Conservation (phyloP, 352 stramenopile genomes). For the Paralagenidium karlingii region DNA sequence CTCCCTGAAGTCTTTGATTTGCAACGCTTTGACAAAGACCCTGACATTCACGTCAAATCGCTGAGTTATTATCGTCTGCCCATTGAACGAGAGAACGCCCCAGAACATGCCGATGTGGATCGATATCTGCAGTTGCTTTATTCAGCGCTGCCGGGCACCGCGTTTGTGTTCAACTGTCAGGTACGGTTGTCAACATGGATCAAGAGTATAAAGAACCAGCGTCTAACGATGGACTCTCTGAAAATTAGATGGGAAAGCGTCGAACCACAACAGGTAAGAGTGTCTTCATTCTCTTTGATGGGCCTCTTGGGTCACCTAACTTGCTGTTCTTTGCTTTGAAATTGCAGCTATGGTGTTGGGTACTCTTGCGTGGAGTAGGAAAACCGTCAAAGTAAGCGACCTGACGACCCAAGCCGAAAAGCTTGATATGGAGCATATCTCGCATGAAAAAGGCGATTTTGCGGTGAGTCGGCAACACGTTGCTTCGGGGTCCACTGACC, state of each 20-base stretch:
- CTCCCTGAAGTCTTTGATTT: constrained; percentile 55
- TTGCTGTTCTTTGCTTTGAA: no score
- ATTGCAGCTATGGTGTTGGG: constrained; percentile 59
- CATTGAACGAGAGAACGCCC: constrained; percentile 72
- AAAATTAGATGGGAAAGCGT: constrained; percentile 59
- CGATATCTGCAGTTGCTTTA: constrained; percentile 43
- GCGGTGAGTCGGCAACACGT: no score
- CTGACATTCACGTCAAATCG: constrained; percentile 16
- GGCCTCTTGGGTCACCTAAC: neutral
- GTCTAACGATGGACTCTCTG: neutral
- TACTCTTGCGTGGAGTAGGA: constrained; percentile 21
- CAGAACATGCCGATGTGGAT: constrained; percentile 63
- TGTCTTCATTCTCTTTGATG: neutral
- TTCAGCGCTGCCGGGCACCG: constrained; percentile 16
- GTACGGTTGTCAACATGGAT: constrained; percentile 5
- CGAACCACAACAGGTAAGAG: constrained; percentile 73
- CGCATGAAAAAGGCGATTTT: constrained; percentile 45
- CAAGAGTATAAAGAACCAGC: neutral
- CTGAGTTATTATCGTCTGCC: constrained; percentile 58
- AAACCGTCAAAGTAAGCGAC: constrained; percentile 4
- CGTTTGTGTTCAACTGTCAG: constrained; percentile 81
- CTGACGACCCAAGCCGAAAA: no score
- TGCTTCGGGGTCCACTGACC: neutral
- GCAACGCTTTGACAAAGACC: constrained; percentile 3
- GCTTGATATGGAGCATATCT: no score